Conservation (phyloP, 345 rosid species). For the Clarkia xantiana region DNA sequence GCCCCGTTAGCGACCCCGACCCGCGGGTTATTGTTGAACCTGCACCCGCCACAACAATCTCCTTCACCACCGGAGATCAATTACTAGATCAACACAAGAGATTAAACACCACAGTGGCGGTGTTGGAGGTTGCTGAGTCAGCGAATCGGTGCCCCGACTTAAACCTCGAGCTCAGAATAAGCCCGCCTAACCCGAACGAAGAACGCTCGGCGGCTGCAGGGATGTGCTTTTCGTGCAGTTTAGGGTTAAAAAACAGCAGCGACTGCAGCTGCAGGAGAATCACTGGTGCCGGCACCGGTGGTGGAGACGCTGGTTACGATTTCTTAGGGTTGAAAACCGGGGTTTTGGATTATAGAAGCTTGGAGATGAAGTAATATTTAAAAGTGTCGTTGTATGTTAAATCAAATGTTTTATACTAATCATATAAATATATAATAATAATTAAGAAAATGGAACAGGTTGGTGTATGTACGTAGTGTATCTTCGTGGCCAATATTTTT, state of each 20-base stretch:
- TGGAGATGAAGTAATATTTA: slow-evolving; percentile 36
- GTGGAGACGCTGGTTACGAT: slow-evolving; percentile 14
- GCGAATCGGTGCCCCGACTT: slow-evolving; percentile 23
- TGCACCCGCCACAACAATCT: slow-evolving; percentile 8
- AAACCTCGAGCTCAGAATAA: slow-evolving; percentile 35
- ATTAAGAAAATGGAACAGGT: too few relatives aligned
- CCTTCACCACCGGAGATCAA: slow-evolving; percentile 7
- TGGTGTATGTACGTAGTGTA: too few relatives aligned
- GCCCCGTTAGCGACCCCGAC: slow-evolving; percentile 34
- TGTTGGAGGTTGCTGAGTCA: slow-evolving; percentile 3
- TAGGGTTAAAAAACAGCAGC: slow-evolving; percentile 24
- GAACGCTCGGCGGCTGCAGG: slow-evolving; percentile 11
- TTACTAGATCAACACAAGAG: slow-evolving; percentile 4
- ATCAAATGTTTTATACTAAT: too few relatives aligned
- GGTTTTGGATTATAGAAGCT: slow-evolving; percentile 30
- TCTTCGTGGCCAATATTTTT: too few relatives aligned
- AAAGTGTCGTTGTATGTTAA: not conserved
- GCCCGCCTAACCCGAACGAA: slow-evolving; percentile 19
- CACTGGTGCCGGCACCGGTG: slow-evolving; percentile 4
- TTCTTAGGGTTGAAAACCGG: slow-evolving; percentile 23
- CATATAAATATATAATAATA: too few relatives aligned
- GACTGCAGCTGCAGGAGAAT: slow-evolving; percentile 21
- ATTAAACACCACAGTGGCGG: not conserved
- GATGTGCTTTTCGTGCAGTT: slow-evolving; percentile 23
- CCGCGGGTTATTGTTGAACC: slow-evolving; percentile 5